Evolutionary conservation across 352 stramenopile genomes (phyloP), one percentile per base, ranked within the genome.

Genomic region (Hyaloperonospora brassicae): DNA sequence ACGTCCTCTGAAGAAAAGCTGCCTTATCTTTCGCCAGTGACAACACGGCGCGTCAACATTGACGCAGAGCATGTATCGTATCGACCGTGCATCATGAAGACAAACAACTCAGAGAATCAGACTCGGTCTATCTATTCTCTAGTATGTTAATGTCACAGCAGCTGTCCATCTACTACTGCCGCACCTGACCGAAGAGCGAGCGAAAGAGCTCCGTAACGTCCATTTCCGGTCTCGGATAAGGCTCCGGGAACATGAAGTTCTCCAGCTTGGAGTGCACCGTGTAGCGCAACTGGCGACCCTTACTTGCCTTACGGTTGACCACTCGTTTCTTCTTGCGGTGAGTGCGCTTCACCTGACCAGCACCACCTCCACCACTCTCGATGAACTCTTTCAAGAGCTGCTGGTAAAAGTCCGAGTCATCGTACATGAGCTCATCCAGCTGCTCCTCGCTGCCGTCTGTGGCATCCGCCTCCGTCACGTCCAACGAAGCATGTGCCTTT

Each of bases 231-330:
- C 70, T 73, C 5, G 74, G 72, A 50, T 87, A 87, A 59, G 84
- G 84, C 46, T 93, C 80, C 0, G 84, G 84, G 52, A 93, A 94
- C 84, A 93, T 94, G 44, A 94, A 94, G 63, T 94, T 91, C 57
- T 94, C 81, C 23, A 94, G 72, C 67, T 94, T 94, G 0, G 84
- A 80, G 62, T 92, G 80, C 30, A 93, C 82, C 9, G 70, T 87
- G 70, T 88, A 94, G 52, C 83, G 81, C 47, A 94, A 57, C 54
- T 86, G 70, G 25, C 84, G 80, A 39, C 84, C 84, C 50, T 94
- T 94, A 52, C 82, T 93, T 11, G 82, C 84, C 59, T 92, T 93
- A 57, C 84, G 84, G 68, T 94, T 92, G n/a, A 94, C 80, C 11
- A 66, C 50, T 74, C 91, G 90, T 53, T 81, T 86, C 63, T 91